phyloP scores from a whole-genome alignment of 345 rosid genomes.

The Schrenkiella parvula region DNA sequence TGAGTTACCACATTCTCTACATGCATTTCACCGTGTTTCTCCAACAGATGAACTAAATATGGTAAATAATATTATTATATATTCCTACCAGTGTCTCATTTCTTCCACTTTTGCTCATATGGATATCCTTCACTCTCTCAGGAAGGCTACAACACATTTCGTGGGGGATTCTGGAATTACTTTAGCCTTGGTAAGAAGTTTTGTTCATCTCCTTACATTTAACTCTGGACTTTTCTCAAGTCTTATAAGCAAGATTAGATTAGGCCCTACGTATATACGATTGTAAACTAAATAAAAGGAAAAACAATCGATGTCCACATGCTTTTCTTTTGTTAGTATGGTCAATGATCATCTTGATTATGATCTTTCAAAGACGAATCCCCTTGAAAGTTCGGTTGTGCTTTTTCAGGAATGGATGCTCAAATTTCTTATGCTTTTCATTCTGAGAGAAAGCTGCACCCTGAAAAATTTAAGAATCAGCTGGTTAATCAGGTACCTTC shows the following conservation, averaged over 20 bases:
- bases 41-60: conserved; percentile 56
- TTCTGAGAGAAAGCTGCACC: conserved; percentile 75
- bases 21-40: conserved; percentile 80
- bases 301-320: background rate
- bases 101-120: background rate
- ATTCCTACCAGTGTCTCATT: background rate
- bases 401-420: conserved; percentile 86
- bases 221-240: background rate
- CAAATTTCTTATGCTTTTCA: conserved; percentile 89
- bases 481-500: conserved; percentile 81
- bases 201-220: background rate
- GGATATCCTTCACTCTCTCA: conserved; percentile 34
- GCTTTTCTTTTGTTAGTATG: background rate
- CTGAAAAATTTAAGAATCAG: conserved; percentile 88
- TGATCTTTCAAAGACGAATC: background rate
- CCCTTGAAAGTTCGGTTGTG: conserved; percentile 7
- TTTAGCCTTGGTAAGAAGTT: conserved; percentile 81
- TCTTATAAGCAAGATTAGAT: background rate
- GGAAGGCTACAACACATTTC: conserved; percentile 89
- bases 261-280: background rate
- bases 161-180: conserved; percentile 98
- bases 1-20: conserved; percentile 91
- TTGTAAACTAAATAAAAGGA: background rate
- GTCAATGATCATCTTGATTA: background rate
- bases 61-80: conserved; percentile 34